These are phyloP conservation scores for Tubosaeta brunneosetosa DNA, from an alignment of 768 basidiomycete genomes.

Conservation along the genomic window DNA sequence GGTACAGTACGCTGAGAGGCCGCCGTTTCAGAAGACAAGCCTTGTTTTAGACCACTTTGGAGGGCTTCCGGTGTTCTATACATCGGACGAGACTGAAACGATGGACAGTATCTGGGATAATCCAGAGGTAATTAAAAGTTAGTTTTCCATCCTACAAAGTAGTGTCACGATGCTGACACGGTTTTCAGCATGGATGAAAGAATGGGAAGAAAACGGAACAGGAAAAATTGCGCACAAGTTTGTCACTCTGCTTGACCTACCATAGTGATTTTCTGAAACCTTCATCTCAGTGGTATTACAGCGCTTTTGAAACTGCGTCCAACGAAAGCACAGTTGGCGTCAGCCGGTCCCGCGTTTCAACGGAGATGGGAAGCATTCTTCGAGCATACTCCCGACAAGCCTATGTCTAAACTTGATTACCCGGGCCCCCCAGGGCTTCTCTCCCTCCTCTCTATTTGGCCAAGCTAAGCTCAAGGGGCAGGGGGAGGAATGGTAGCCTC, in stretches of 20 bases:
- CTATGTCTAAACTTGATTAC: too few relatives aligned
- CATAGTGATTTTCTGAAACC: not conserved
- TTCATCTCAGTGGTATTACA: not conserved
- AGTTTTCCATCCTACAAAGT: not conserved
- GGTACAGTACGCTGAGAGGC: not conserved
- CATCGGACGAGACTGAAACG: slow-evolving; percentile 42
- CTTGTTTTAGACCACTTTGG: slow-evolving; percentile 27
- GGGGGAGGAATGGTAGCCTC: too few relatives aligned
- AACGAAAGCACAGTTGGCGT: not conserved
- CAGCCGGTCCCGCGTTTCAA: slow-evolving; percentile 29
- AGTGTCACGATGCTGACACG: too few relatives aligned
- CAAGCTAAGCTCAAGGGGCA: too few relatives aligned
- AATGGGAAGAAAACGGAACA: slow-evolving; percentile 36
- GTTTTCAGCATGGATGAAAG: slow-evolving; percentile 23
- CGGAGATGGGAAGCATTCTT: slow-evolving; percentile 51
- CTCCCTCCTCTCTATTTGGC: too few relatives aligned
- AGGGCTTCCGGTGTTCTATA: slow-evolving; percentile 16
- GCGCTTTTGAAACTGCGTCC: not conserved
- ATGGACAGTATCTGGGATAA: slow-evolving; percentile 43
- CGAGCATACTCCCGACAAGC: slow-evolving; percentile 49
- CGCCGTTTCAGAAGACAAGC: not conserved
- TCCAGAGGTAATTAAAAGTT: too few relatives aligned
- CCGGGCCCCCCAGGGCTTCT: too few relatives aligned
- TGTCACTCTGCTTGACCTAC: not conserved
- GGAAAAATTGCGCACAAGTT: slow-evolving; percentile 29